Percentiles rank a stretch among this genome's conserved stretches.
phyloP scores from a whole-genome alignment of 2,329 filamentous ascomycete genomes.

The Fusarium irregulare region DNA sequence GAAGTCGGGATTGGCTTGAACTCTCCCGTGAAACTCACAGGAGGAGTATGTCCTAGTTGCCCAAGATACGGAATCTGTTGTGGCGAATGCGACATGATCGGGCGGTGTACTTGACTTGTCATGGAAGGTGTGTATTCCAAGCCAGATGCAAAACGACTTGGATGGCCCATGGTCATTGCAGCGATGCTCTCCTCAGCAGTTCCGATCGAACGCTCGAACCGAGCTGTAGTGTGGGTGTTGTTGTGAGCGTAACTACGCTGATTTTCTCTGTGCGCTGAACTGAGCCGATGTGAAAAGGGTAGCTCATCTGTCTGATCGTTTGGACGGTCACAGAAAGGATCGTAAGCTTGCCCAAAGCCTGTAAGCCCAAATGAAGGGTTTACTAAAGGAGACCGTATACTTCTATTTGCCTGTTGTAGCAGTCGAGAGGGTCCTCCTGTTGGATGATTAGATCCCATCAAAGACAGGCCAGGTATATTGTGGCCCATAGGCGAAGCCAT shows the following conservation, averaged over 20 bases:
- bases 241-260: constrained; percentile 3
- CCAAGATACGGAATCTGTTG: background rate
- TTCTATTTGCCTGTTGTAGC: constrained; percentile 3
- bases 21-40: background rate
- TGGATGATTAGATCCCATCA: constrained; percentile 9
- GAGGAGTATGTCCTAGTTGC: background rate
- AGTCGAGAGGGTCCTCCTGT: background rate
- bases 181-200: constrained; percentile 33
- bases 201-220: constrained; percentile 19
- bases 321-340: background rate
- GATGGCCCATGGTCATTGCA: background rate
- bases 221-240: constrained; percentile 8
- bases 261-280: background rate
- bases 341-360: background rate
- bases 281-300: background rate
- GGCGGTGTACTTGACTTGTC: background rate
- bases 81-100: background rate
- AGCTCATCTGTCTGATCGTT: constrained; percentile 14
- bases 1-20: background rate
- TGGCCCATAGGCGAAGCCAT: background rate
- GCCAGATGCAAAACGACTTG: background rate
- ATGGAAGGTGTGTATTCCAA: background rate
- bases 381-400: background rate
- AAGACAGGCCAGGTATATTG: background rate
- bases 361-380: background rate